These are phyloP conservation scores for Rhodomyrtus tomentosa DNA, from an alignment of 345 rosid species.

Conservation along the genomic window DNA sequence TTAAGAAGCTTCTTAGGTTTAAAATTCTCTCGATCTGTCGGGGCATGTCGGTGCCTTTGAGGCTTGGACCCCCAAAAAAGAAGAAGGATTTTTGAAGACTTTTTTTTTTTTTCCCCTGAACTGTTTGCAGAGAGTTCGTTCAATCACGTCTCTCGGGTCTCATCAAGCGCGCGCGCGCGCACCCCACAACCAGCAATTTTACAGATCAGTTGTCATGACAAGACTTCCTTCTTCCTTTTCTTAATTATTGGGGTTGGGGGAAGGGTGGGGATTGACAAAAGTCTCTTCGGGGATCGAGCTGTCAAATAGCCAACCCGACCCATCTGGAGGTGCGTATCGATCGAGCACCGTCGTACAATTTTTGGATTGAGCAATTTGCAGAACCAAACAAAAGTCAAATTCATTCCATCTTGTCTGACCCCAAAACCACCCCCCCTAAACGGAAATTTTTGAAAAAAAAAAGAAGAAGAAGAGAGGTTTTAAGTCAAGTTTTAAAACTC, in stretches of 20 bases:
- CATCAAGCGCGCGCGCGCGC: background rate
- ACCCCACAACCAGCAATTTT: background rate
- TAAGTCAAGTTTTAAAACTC: too few relatives aligned
- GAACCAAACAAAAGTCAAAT: background rate
- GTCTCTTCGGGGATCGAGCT: background rate
- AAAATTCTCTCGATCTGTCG: background rate
- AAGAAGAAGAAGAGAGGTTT: too few relatives aligned
- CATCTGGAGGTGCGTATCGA: background rate
- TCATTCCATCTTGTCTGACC: background rate
- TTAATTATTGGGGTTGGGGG: background rate
- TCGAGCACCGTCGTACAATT: too few relatives aligned
- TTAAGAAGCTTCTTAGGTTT: background rate
- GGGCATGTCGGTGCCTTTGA: background rate
- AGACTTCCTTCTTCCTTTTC: background rate
- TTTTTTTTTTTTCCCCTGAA: too few relatives aligned
- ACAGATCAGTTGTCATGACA: background rate
- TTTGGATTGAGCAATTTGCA: background rate
- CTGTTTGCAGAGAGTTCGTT: background rate
- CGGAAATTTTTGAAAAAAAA: too few relatives aligned
- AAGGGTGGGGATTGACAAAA: background rate
- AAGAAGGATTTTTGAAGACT: too few relatives aligned
- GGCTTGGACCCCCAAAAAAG: background rate
- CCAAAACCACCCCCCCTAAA: background rate
- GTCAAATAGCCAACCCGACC: background rate
- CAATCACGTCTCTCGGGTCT: background rate